Base-by-base conservation (phyloP, 164 flowering plant species). In the Piper longum region DNA sequence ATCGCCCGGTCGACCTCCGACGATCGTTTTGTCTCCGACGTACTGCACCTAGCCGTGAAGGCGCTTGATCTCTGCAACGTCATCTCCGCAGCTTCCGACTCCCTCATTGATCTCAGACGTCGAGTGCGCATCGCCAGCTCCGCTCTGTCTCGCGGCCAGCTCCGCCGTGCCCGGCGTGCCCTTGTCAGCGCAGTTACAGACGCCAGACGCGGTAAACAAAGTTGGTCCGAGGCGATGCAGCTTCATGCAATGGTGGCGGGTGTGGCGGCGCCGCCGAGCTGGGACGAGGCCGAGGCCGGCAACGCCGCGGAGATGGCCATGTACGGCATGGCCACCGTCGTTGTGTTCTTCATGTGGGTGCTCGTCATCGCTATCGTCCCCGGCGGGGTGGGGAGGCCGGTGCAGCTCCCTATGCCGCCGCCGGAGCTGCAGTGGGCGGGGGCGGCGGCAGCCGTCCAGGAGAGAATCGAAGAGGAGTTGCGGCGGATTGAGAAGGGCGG, bases 141-240 rank as follows among this genome's bases (percentile, higher is more conserved):
- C 18, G 85, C 88, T 1, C 61, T 83, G 16, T 77, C 67, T 51
- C 73, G 66, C 62, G 83, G 79, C 7, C 85, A 81, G 43, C 64
- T 82, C 42, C 81, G 82, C 1, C 75, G 91, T 1, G 85, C 87
- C 4, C 78, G 72, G 54, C 84, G 81, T 65, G 84, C 83, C 7
- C 59, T 86, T 63, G 54, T 57, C 4, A 4, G 19, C 1, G 57
- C 63, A 0, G 64, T 40, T 5, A 52, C 59, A 4, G 36, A 16
- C 57, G 6, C 16, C 54, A 41, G 62, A 48, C 3, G 59, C 41
- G 40, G 52, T 13, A 44, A 52, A 44, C 16, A 44, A 41, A 41
- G n/a, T 2, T 87, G 95, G 95, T 91, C 96, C 0, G 89, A 96
- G 0, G 78, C 91, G 7, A 91, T 80, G 75, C 97, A 91, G 71